A percentile compares a stretch with the other conserved stretches of the same genome.
Evolutionary conservation across 1,139 yeast genomes (phyloP).

Genomic region (Kodamaea plutei): DNA sequence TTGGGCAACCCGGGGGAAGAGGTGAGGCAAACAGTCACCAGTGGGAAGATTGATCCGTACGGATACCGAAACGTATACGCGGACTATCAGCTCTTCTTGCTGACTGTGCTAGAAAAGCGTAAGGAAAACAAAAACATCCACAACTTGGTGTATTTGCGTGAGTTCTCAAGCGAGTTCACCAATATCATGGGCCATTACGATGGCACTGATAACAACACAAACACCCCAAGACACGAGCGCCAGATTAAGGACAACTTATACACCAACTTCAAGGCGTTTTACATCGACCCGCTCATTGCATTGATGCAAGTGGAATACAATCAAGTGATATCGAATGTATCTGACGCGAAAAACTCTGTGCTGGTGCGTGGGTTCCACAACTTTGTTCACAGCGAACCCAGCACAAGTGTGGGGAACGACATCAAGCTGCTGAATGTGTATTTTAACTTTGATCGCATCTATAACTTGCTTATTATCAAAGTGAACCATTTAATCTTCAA

Average conservation of each 20-base stretch:
- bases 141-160: slow-evolving; percentile 35
- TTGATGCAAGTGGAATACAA: slow-evolving; percentile 29
- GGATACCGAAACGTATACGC: slow-evolving; percentile 30
- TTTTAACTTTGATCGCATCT: slow-evolving; percentile 23
- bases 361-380: slow-evolving; percentile 25
- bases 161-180: slow-evolving; percentile 31
- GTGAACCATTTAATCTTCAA: slow-evolving; percentile 20
- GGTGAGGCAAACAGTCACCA: slow-evolving; percentile 2
- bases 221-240: slow-evolving; percentile 19
- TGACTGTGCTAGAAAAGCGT: slow-evolving; percentile 21
- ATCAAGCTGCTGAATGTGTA: slow-evolving; percentile 26
- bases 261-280: slow-evolving; percentile 34
- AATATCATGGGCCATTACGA: slow-evolving; percentile 20
- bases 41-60: slow-evolving; percentile 27
- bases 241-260: slow-evolving; percentile 36
- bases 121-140: slow-evolving; percentile 21
- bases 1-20: slow-evolving; percentile 15
- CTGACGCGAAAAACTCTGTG: slow-evolving; percentile 21
- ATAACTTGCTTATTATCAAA: slow-evolving; percentile 26
- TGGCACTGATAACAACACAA: slow-evolving; percentile 17
- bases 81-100: slow-evolving; percentile 34
- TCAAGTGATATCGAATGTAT: slow-evolving; percentile 31
- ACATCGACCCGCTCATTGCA: slow-evolving; percentile 40
- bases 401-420: neutral
- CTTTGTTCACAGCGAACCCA: slow-evolving; percentile 3